phyloP scores from a whole-genome alignment of 2,329 filamentous ascomycete genomes.

The Fusarium illudens region DNA sequence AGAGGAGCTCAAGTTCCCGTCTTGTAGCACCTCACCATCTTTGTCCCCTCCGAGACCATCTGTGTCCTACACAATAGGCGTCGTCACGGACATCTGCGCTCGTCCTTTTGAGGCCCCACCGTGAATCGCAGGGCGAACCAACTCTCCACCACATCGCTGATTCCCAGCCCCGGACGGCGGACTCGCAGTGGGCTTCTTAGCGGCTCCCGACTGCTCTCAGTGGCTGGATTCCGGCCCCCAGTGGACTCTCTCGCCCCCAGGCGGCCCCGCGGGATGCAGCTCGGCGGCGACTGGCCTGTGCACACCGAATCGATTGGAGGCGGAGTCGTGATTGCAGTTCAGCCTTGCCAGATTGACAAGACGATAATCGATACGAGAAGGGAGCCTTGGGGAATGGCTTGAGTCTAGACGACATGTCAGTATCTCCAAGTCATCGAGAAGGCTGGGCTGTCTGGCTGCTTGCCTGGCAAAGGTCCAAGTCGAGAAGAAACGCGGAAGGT shows the following conservation, averaged over 20 bases:
- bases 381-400: conserved; percentile 9
- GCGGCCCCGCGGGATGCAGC: conserved; percentile 27
- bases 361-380: conserved; percentile 7
- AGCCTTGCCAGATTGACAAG: conserved; percentile 36
- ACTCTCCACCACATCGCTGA: conserved; percentile 33
- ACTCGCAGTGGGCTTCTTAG: conserved; percentile 9
- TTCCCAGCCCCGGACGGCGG: conserved; percentile 21
- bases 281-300: conserved; percentile 22
- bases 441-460: background rate
- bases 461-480: background rate
- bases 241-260: conserved; percentile 18
- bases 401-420: background rate
- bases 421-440: background rate
- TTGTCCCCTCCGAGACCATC: background rate
- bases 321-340: conserved; percentile 28
- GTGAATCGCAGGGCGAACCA: conserved; percentile 37
- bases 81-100: background rate
- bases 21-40: background rate
- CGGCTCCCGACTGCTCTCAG: conserved; percentile 5
- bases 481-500: background rate
- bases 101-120: conserved; percentile 26
- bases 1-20: background rate
- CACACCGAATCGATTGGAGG: conserved; percentile 24
- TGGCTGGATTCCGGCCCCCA: conserved; percentile 19
- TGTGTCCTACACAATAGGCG: conserved; percentile 1